phyloP scores from a whole-genome alignment of 2,329 filamentous ascomycete genomes.

The Penicillium nordicum region DNA sequence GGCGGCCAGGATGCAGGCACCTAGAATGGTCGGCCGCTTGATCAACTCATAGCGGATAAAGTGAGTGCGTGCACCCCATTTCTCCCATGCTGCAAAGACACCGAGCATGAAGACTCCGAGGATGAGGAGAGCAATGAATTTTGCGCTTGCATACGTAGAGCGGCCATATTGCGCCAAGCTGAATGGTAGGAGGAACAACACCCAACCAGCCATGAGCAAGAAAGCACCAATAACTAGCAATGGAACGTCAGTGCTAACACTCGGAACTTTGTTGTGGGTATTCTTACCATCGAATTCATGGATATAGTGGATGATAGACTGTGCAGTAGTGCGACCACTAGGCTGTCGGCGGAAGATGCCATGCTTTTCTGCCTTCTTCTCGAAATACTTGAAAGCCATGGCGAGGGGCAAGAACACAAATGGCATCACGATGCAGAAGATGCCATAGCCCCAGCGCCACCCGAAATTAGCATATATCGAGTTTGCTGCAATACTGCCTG shows the following conservation, averaged over 20 bases:
- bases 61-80: constrained; percentile 48
- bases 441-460: constrained; percentile 63
- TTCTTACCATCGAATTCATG: constrained; percentile 60
- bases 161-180: constrained; percentile 48
- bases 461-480: constrained; percentile 49
- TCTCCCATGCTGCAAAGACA: constrained; percentile 56
- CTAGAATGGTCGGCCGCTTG: constrained; percentile 49
- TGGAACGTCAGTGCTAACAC: constrained; percentile 32
- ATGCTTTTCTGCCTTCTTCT: constrained; percentile 54
- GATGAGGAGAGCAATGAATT: constrained; percentile 52
- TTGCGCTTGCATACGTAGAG: constrained; percentile 44
- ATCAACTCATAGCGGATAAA: constrained; percentile 56
- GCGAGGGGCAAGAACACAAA: constrained; percentile 55
- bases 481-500: constrained; percentile 51
- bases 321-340: constrained; percentile 45
- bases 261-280: constrained; percentile 40
- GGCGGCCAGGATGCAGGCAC: constrained; percentile 50
- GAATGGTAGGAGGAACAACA: constrained; percentile 65
- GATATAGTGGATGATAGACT: constrained; percentile 54
- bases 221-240: constrained; percentile 21
- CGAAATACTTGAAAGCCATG: constrained; percentile 53
- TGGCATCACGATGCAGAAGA: constrained; percentile 60
- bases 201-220: constrained; percentile 58
- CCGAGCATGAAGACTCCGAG: constrained; percentile 54
- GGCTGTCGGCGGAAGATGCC: constrained; percentile 50